Conservation (phyloP, 768 basidiomycete species). For the Clavulina sp. region DNA sequence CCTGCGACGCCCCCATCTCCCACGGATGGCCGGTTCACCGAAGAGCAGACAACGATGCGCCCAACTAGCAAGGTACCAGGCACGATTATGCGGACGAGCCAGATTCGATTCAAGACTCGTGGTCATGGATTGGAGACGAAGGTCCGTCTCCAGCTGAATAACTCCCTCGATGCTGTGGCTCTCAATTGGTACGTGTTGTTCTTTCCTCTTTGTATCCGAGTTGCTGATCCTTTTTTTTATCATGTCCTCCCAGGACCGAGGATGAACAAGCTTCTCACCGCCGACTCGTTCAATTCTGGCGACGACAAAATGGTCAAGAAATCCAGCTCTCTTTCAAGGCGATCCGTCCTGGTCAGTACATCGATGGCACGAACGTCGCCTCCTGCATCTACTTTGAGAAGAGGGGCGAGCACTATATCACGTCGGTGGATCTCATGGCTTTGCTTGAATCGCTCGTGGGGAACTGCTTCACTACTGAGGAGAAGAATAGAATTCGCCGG, state of each 20-base stretch:
- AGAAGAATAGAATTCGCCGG: constrained; percentile 89
- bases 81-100: too few relatives aligned
- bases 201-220: not conserved
- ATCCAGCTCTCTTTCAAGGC: not conserved
- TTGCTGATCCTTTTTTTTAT: not conserved
- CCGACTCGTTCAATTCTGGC: not conserved
- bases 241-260: not conserved
- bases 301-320: not conserved
- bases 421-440: constrained; percentile 91
- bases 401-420: constrained; percentile 62
- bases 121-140: too few relatives aligned
- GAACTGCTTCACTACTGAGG: constrained; percentile 70
- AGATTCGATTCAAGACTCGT: too few relatives aligned
- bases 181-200: not conserved
- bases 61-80: too few relatives aligned
- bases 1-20: too few relatives aligned
- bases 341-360: not conserved
- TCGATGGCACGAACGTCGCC: not conserved
- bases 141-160: too few relatives aligned
- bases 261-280: not conserved
- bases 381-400: constrained; percentile 43
- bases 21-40: too few relatives aligned
- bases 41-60: too few relatives aligned
- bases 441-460: constrained; percentile 70
- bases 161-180: not conserved